These are phyloP conservation scores for Geopyxis carbonaria DNA, from an alignment of 495 filamentous ascomycete species.

Conservation along the genomic window DNA sequence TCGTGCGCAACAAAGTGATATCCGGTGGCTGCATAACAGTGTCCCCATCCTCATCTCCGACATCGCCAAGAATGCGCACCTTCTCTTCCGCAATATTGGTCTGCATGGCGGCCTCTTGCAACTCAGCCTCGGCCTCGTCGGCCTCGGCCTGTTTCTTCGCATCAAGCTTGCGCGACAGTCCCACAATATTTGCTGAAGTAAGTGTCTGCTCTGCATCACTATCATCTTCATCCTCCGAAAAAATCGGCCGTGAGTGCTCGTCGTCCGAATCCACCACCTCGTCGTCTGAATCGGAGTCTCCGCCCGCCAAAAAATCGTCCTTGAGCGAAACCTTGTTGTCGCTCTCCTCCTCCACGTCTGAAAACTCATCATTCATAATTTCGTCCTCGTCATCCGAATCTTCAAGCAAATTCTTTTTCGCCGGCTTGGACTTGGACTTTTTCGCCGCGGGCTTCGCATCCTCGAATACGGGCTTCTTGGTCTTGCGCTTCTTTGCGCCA, in stretches of 20 bases:
- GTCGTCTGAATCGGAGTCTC: constrained; percentile 58
- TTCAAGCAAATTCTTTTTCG: constrained; percentile 21
- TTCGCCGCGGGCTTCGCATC: constrained; percentile 10
- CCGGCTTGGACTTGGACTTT: constrained; percentile 27
- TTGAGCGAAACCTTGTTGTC: constrained; percentile 25
- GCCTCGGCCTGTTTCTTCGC: constrained; percentile 48
- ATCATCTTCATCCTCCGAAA: constrained; percentile 88
- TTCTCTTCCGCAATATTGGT: constrained; percentile 84
- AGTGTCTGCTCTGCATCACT: constrained; percentile 78
- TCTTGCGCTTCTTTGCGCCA: neutral
- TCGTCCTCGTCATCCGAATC: constrained; percentile 42
- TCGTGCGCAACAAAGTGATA: constrained; percentile 69
- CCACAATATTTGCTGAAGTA: constrained; percentile 91
- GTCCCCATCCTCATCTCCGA: constrained; percentile 34
- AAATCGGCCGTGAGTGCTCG: constrained; percentile 42
- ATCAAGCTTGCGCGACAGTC: constrained; percentile 69
- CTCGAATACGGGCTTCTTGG: constrained; percentile 4
- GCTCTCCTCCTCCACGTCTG: constrained; percentile 29
- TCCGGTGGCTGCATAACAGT: constrained; percentile 51
- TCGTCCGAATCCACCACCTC: constrained; percentile 28
- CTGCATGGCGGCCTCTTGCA: constrained; percentile 78
- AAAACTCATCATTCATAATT: constrained; percentile 27
- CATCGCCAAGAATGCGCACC: constrained; percentile 50
- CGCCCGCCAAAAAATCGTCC: constrained; percentile 41
- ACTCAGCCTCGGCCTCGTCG: constrained; percentile 58